phyloP scores from a whole-genome alignment of 2,329 filamentous ascomycete species.

The Clarireedia paspali region DNA sequence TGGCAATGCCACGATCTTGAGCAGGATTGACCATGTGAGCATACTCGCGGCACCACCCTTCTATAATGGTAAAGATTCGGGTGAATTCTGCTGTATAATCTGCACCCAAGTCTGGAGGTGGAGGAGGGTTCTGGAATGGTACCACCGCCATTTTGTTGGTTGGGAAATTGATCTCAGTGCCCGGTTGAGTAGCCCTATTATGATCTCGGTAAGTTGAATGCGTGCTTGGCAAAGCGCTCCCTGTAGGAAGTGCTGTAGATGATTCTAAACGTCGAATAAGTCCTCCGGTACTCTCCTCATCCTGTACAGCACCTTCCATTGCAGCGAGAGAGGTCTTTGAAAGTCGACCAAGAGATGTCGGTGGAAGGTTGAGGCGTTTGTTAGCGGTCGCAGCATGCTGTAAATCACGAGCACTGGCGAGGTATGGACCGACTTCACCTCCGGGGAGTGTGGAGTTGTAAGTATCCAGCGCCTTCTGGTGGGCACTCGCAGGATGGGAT shows the following conservation, averaged over 20 bases:
- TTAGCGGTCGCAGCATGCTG: neutral
- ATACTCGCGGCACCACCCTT: slow-evolving; percentile 6
- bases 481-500: slow-evolving; percentile 2
- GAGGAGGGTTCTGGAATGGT: neutral
- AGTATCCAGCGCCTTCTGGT: neutral
- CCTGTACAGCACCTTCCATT: slow-evolving; percentile 1
- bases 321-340: slow-evolving; percentile 3
- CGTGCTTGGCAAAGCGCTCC: too few relatives aligned
- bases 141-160: neutral
- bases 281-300: neutral
- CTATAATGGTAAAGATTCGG: neutral
- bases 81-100: slow-evolving; percentile 1
- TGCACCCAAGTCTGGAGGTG: neutral
- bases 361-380: neutral
- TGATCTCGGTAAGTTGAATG: too few relatives aligned
- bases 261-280: too few relatives aligned
- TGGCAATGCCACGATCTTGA: slow-evolving; percentile 16
- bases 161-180: too few relatives aligned
- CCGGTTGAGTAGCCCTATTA: too few relatives aligned
- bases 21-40: neutral
- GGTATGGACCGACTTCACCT: neutral
- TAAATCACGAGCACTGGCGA: neutral
- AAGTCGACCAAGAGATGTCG: slow-evolving; percentile 1
- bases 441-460: neutral
- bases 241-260: too few relatives aligned